phyloP scores from a whole-genome alignment of 345 rosid species.

The Reutealis trisperma region DNA sequence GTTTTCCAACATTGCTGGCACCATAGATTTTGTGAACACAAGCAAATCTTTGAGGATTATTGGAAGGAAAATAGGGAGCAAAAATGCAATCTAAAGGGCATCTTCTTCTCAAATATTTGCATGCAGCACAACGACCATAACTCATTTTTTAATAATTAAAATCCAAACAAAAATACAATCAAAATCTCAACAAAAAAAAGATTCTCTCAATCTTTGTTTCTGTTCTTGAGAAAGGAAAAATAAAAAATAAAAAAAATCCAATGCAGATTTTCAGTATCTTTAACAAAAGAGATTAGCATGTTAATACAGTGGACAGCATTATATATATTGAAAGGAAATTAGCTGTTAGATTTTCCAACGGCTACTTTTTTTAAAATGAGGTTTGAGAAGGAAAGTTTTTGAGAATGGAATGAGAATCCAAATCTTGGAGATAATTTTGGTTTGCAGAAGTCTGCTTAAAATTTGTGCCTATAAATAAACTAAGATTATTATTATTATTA shows the following conservation, averaged over 20 bases:
- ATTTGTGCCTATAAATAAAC: no score
- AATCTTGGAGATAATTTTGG: background rate
- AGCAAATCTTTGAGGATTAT: constrained; percentile 57
- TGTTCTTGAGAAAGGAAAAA: background rate
- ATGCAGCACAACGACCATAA: constrained; percentile 52
- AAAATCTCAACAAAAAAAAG: background rate
- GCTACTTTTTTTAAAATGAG: background rate
- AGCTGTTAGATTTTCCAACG: constrained; percentile 6
- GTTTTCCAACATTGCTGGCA: constrained; percentile 68
- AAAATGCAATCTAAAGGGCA: constrained; percentile 59
- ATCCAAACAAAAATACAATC: background rate
- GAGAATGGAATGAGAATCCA: background rate
- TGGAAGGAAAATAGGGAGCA: constrained; percentile 62
- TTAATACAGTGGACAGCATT: background rate
- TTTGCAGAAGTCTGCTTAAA: no score
- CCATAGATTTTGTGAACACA: constrained; percentile 67
- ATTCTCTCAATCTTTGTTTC: background rate
- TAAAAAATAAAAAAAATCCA: background rate
- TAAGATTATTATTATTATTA: no score
- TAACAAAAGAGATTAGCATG: background rate
- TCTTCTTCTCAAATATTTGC: background rate
- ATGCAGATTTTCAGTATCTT: constrained; percentile 1
- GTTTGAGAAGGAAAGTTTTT: background rate
- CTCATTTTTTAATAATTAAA: constrained; percentile 9
- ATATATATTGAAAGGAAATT: background rate